These are phyloP conservation scores for Cucumis hystrix DNA, from an alignment of 306 rosid genomes.

Conservation along the genomic window DNA sequence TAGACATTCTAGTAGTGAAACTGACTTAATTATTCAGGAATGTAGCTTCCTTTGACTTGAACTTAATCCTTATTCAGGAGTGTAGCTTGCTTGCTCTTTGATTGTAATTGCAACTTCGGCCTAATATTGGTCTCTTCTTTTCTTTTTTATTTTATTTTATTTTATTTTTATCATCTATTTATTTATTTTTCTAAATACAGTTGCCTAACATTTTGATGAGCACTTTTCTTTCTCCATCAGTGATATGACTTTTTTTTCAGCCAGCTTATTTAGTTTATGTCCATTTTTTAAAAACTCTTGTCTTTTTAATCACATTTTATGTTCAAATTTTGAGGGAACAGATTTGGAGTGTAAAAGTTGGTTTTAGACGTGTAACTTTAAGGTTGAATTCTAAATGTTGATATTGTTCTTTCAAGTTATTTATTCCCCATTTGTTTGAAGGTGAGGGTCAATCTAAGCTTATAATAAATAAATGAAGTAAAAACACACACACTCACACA, in stretches of 20 bases:
- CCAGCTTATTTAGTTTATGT: not conserved
- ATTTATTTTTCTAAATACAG: not conserved
- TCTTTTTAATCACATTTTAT: not conserved
- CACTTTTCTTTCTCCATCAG: not conserved
- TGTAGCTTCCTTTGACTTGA: no score
- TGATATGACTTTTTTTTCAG: not conserved
- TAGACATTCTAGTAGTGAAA: not conserved
- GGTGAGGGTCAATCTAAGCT: no score
- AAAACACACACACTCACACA: no score
- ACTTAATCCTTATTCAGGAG: not conserved
- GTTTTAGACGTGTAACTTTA: not conserved
- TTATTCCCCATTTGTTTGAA: not conserved
- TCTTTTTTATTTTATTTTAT: not conserved
- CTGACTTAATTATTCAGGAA: not conserved
- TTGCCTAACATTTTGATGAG: not conserved
- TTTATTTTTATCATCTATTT: no score
- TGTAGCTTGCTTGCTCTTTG: not conserved
- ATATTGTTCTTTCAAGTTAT: no score
- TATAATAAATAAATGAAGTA: no score
- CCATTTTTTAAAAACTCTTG: not conserved
- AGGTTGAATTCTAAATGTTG: no score
- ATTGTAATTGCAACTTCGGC: not conserved
- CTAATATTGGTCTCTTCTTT: not conserved
- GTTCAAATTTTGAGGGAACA: not conserved
- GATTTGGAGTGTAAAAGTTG: not conserved